Conservation (phyloP, 129 eudicot species). For the Deinandra increscens region DNA sequence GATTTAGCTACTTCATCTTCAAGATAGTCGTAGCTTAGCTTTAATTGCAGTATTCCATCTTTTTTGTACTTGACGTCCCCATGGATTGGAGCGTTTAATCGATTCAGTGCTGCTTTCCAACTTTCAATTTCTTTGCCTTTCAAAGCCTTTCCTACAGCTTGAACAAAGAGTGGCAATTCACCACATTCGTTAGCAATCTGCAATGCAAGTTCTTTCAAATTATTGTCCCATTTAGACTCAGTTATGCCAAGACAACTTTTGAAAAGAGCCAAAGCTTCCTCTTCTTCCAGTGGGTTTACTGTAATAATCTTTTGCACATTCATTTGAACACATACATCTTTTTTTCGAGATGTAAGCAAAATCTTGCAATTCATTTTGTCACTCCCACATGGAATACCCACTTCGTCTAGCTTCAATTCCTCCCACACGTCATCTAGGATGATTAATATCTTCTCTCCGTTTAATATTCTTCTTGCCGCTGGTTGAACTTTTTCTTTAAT, state of each 20-base stretch:
- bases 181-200: constrained; percentile 20
- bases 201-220: constrained; percentile 1
- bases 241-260: not conserved
- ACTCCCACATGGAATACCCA: constrained; percentile 19
- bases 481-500: not conserved
- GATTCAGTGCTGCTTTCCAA: not conserved
- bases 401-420: not conserved
- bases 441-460: constrained; percentile 19
- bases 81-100: not conserved
- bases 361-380: constrained; percentile 17
- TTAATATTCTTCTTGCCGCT: not conserved
- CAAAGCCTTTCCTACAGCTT: not conserved
- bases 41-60: not conserved
- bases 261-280: constrained; percentile 21
- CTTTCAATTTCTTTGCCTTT: not conserved
- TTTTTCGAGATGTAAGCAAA: constrained; percentile 21
- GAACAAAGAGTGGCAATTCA: constrained; percentile 12
- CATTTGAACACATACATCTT: constrained; percentile 9
- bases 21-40: constrained; percentile 22
- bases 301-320: not conserved
- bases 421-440: constrained; percentile 27
- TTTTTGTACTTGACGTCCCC: not conserved
- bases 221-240: not conserved
- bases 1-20: constrained; percentile 13
- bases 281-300: not conserved